phyloP scores from a whole-genome alignment of 306 rosid genomes.

The Glycine soja region DNA sequence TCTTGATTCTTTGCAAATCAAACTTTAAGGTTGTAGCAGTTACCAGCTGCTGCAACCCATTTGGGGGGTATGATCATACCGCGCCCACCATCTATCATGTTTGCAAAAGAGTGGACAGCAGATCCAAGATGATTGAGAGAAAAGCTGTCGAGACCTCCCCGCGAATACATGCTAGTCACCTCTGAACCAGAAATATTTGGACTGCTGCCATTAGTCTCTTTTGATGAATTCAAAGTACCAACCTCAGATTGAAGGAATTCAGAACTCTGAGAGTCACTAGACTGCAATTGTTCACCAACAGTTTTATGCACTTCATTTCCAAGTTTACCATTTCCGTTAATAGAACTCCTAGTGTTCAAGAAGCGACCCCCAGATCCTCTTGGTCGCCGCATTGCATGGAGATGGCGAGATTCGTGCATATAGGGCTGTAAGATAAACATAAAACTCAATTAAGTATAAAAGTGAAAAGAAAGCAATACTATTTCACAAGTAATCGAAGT shows the following conservation, averaged over 20 bases:
- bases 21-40: constrained; percentile 74
- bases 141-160: constrained; percentile 61
- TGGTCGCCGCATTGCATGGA: constrained; percentile 91
- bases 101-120: constrained; percentile 5
- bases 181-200: constrained; percentile 73
- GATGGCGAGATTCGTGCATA: constrained; percentile 97
- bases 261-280: constrained; percentile 71
- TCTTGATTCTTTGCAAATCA: constrained; percentile 52
- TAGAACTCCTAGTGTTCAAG: constrained; percentile 65
- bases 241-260: constrained; percentile 74
- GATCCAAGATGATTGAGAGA: constrained; percentile 54
- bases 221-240: constrained; percentile 74
- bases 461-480: neutral
- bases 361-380: constrained; percentile 96
- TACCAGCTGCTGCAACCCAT: constrained; percentile 80
- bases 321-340: constrained; percentile 47
- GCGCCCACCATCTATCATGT: constrained; percentile 59
- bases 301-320: constrained; percentile 49
- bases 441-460: neutral
- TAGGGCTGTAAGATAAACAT: constrained; percentile 71
- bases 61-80: constrained; percentile 68
- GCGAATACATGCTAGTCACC: constrained; percentile 75
- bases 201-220: constrained; percentile 66
- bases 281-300: constrained; percentile 49
- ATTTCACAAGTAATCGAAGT: constrained; percentile 24